Evolutionary conservation across 2,329 filamentous ascomycete genomes (phyloP).

Genomic region (Fusarium devonianum): DNA sequence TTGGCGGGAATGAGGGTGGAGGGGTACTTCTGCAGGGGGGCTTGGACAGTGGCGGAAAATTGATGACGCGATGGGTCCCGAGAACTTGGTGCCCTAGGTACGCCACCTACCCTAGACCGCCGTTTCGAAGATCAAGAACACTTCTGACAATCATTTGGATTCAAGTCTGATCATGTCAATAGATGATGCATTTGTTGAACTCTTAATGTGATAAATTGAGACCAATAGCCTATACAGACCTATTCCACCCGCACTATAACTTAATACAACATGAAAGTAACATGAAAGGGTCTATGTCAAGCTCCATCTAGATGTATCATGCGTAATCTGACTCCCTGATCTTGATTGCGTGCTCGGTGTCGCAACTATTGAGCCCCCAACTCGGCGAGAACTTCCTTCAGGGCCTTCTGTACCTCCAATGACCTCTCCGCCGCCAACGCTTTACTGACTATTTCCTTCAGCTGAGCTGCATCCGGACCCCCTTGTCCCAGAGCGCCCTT

Average conservation of each 20-base stretch:
- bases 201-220: too few relatives aligned
- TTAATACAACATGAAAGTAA: too few relatives aligned
- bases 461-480: conserved; percentile 38
- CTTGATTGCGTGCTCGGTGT: background rate
- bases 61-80: conserved; percentile 28
- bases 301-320: too few relatives aligned
- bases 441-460: conserved; percentile 44
- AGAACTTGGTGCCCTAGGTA: background rate
- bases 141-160: too few relatives aligned
- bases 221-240: too few relatives aligned
- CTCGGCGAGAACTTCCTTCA: conserved; percentile 48
- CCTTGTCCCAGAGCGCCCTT: conserved; percentile 52
- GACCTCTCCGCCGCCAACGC: conserved; percentile 54
- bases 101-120: conserved; percentile 16
- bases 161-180: too few relatives aligned
- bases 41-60: conserved; percentile 32
- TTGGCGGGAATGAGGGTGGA: conserved; percentile 10
- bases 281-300: too few relatives aligned
- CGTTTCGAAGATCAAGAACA: too few relatives aligned
- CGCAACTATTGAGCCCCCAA: conserved; percentile 36
- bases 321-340: too few relatives aligned
- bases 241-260: too few relatives aligned
- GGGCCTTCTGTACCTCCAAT: conserved; percentile 54
- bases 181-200: too few relatives aligned
- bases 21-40: conserved; percentile 25